Conservation (phyloP, 306 rosid species). For the Canavalia ensiformis region DNA sequence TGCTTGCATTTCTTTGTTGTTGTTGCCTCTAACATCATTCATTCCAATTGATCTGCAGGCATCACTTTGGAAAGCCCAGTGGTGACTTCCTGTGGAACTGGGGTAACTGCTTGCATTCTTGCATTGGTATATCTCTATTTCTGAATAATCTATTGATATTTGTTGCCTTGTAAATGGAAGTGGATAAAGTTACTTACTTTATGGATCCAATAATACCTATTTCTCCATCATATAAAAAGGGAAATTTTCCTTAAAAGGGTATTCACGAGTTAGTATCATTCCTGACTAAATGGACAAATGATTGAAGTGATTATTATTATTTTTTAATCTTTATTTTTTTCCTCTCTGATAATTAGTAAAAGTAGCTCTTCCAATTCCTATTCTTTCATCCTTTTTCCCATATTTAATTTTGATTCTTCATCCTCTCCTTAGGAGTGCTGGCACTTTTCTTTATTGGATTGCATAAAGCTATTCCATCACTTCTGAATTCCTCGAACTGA, state of each 20-base stretch:
- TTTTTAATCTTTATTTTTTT: neutral
- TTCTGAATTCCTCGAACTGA: neutral
- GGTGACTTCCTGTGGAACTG: slow-evolving; percentile 90
- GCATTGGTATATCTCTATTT: slow-evolving; percentile 71
- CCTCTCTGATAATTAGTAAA: neutral
- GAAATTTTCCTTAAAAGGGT: neutral
- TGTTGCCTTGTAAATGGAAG: neutral
- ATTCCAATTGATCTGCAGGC: slow-evolving; percentile 61
- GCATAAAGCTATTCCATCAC: neutral
- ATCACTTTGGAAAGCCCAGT: slow-evolving; percentile 80
- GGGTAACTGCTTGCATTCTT: slow-evolving; percentile 92
- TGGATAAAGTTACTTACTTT: neutral
- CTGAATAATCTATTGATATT: slow-evolving; percentile 19
- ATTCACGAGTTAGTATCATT: neutral
- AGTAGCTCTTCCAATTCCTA: neutral
- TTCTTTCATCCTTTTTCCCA: neutral
- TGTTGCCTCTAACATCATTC: neutral
- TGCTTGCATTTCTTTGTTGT: slow-evolving; percentile 23
- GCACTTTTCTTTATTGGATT: neutral
- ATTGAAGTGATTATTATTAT: neutral
- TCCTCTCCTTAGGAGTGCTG: neutral
- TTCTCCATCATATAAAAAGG: neutral
- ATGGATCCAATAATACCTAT: neutral
- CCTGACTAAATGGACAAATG: no score
- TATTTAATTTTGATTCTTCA: neutral